Conservation (phyloP, 148 eudicot genomes). For the Selenicereus undatus region DNA sequence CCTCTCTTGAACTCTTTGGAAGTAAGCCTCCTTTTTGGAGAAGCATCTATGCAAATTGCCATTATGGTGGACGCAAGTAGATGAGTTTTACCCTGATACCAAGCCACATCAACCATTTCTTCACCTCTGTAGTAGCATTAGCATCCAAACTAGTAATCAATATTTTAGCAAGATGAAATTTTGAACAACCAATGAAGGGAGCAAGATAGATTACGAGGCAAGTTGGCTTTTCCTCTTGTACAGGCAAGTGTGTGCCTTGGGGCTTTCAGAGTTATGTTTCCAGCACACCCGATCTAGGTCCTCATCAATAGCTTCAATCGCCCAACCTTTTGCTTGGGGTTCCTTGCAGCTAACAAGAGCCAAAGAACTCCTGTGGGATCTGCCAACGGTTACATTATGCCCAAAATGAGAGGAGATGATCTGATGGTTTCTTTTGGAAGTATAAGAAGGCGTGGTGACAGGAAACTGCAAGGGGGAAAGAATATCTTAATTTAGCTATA, state of each 20-base stretch:
- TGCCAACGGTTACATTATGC: slow-evolving; percentile 14
- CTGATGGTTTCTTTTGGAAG: slow-evolving; percentile 8
- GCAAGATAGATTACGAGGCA: slow-evolving; percentile 41
- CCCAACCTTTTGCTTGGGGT: slow-evolving; percentile 59
- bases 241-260: slow-evolving; percentile 50
- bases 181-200: slow-evolving; percentile 3
- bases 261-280: slow-evolving; percentile 39
- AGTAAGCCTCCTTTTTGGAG: slow-evolving; percentile 51
- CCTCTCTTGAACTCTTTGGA: slow-evolving; percentile 59
- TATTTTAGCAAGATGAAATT: background rate
- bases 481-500: background rate
- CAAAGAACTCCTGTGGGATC: slow-evolving; percentile 28
- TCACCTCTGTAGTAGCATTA: slow-evolving; percentile 42
- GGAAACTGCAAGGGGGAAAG: slow-evolving; percentile 46
- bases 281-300: slow-evolving; percentile 74
- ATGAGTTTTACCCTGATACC: slow-evolving; percentile 47
- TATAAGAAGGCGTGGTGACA: slow-evolving; percentile 24
- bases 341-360: slow-evolving; percentile 55
- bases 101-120: slow-evolving; percentile 32
- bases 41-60: slow-evolving; percentile 58
- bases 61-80: slow-evolving; percentile 34
- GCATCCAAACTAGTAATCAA: background rate
- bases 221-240: slow-evolving; percentile 44
- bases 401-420: slow-evolving; percentile 16
- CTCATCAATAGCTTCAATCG: slow-evolving; percentile 35